Percentiles rank a stretch among this genome's conserved stretches.
phyloP scores from a whole-genome alignment of 306 rosid genomes.

The Trifolium repens region DNA sequence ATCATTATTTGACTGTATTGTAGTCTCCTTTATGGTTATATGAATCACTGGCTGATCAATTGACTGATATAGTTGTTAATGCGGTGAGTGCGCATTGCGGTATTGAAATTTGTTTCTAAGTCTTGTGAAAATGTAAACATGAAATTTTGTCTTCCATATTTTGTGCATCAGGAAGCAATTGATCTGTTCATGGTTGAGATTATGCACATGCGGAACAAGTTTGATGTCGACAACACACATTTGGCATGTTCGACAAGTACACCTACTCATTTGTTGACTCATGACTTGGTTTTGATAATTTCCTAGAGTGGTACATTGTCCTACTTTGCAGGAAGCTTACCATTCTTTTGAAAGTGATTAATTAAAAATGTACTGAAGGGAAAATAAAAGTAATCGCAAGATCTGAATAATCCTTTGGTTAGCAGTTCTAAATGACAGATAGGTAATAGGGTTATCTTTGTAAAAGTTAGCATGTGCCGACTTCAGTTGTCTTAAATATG shows the following conservation, averaged over 20 bases:
- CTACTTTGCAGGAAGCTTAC: no score
- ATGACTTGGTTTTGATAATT: background rate
- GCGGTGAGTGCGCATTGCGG: constrained; percentile 60
- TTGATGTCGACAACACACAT: constrained; percentile 87
- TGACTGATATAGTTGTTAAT: constrained; percentile 82
- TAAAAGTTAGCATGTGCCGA: no score
- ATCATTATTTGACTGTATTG: background rate
- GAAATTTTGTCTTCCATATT: background rate
- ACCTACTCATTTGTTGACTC: background rate
- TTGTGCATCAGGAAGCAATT: constrained; percentile 70
- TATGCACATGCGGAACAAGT: constrained; percentile 98
- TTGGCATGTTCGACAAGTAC: constrained; percentile 61
- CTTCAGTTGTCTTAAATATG: no score
- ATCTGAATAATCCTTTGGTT: no score
- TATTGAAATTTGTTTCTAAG: constrained; percentile 28
- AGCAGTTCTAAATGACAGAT: no score
- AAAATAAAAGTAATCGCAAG: no score
- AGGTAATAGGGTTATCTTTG: no score
- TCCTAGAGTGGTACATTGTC: no score
- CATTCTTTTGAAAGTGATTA: no score
- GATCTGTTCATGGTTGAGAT: constrained; percentile 97
- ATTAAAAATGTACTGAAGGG: no score
- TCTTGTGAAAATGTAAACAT: background rate
- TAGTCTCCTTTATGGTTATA: constrained; percentile 62
- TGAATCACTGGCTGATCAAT: constrained; percentile 86